Base-by-base conservation (phyloP, 2,329 filamentous ascomycete genomes). In the Fusarium torulosum region DNA sequence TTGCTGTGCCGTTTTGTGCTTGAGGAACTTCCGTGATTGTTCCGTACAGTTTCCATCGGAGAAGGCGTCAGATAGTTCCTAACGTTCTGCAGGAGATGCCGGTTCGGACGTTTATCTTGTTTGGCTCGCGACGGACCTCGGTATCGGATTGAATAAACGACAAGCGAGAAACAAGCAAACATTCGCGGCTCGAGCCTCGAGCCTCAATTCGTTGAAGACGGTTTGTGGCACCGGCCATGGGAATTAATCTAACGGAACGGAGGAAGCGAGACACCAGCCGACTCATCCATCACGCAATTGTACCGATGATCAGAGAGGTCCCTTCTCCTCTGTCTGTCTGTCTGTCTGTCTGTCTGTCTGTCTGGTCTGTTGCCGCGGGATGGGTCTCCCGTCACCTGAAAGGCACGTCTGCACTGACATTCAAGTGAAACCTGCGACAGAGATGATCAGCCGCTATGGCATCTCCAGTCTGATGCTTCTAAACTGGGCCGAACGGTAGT, bases 381-480 rank as follows among this genome's bases (percentile, higher is more conserved):
- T 13, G 25, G 20, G n/a, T 41, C 21, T 21, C 47, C 25, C n/a
- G n/a, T n/a, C n/a, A 62, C 27, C 38, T 46, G 29, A 40, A 47
- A 31, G 47, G 38, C 25, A 45, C 23, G 38, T 21, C 41, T 38
- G 55, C 47, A 45, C 47, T 55, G 55, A 53, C 33, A 11, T 35
- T 49, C 4, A 21, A n/a, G 35, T 63, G 27, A 63, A 52, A 58
- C 45, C 40, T 35, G 40, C 45, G 29, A 51, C 35, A 45, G 44
- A 52, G 17, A 49, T 19, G 59, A 64, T 63, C 60, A 35, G 40
- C 60, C 35, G 54, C 52, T 52, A 42, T 49, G 19, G 53, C 35
- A 29, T 45, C n/a, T 51, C 56, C 20, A 41, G n/a, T 20, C 29
- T 21, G 17, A 41, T 31, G 14, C 55, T 59, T 25, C 20, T 38